Percentiles rank a stretch among this genome's conserved stretches.
phyloP scores from a whole-genome alignment of 768 basidiomycete genomes.

The Lyophyllum shimeji region DNA sequence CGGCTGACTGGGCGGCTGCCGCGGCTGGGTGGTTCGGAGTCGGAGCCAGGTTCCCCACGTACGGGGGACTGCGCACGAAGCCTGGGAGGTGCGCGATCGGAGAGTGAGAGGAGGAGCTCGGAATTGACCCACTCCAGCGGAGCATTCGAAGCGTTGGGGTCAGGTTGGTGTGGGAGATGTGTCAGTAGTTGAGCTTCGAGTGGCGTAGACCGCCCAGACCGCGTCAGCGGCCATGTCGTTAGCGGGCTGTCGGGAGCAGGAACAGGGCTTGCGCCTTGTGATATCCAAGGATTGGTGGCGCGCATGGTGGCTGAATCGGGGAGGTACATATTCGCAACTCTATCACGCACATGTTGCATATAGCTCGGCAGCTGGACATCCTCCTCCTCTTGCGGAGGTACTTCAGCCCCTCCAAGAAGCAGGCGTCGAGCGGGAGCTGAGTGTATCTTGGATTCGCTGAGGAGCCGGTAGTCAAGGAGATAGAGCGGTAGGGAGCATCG shows the following conservation, averaged over 20 bases:
- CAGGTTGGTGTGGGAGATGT: constrained; percentile 47
- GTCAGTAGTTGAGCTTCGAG: constrained; percentile 35
- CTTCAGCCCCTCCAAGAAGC: constrained; percentile 46
- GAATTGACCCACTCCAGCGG: constrained; percentile 83
- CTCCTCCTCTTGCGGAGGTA: constrained; percentile 42
- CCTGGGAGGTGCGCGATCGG: constrained; percentile 33
- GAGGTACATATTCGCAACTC: constrained; percentile 78
- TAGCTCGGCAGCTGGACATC: constrained; percentile 88
- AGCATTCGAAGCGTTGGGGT: constrained; percentile 35
- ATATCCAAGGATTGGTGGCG: constrained; percentile 64
- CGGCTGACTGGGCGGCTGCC: constrained; percentile 13
- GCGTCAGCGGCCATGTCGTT: constrained; percentile 14
- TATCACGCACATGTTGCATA: constrained; percentile 84
- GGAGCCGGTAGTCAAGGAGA: constrained; percentile 71
- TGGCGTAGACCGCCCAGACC: constrained; percentile 39
- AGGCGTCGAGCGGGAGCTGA: constrained; percentile 77
- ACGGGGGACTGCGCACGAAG: constrained; percentile 22
- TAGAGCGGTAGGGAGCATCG: constrained; percentile 90
- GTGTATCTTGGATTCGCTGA: constrained; percentile 72
- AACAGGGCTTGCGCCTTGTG: constrained; percentile 36
- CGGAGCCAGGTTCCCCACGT: constrained; percentile 14
- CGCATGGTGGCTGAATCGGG: constrained; percentile 64
- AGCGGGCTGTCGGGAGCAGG: constrained; percentile 19
- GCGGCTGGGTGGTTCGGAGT: constrained; percentile 24
- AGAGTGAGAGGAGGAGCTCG: constrained; percentile 72